A percentile compares a stretch with the other conserved stretches of the same genome.
phyloP scores from a whole-genome alignment of 2,329 filamentous ascomycete genomes.

The Penicillium sp. region DNA sequence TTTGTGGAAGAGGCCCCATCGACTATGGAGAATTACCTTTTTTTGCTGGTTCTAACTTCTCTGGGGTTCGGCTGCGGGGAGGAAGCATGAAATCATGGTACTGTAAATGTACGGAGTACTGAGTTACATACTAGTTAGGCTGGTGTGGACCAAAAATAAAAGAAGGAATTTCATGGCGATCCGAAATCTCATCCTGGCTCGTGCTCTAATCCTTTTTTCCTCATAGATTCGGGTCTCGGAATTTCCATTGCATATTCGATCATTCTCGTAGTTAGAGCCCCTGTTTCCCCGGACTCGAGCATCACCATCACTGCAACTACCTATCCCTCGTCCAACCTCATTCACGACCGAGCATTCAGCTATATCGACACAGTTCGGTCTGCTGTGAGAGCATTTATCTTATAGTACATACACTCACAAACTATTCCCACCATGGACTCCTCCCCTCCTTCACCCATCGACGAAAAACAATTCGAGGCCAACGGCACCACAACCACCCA shows the following conservation, averaged over 20 bases:
- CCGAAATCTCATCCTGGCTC: not conserved
- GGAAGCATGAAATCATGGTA: not conserved
- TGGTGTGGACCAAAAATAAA: not conserved
- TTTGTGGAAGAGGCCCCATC: not conserved
- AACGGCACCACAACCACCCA: constrained; percentile 1
- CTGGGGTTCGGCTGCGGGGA: constrained; percentile 12
- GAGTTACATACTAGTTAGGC: too few species aligned
- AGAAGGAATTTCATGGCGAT: not conserved
- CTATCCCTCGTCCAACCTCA: not conserved
- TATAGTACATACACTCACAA: too few species aligned
- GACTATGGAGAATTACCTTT: not conserved
- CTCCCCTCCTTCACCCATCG: constrained; percentile 21
- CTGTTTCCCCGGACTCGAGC: not conserved
- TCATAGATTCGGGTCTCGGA: not conserved
- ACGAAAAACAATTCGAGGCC: constrained; percentile 20
- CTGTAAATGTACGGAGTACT: too few species aligned
- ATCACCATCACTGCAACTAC: not conserved
- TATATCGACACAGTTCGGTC: too few species aligned
- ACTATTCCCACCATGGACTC: constrained; percentile 17
- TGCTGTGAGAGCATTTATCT: too few species aligned
- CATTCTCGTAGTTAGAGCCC: not conserved
- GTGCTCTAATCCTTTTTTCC: not conserved
- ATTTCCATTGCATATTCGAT: too few species aligned
- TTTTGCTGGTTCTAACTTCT: not conserved
- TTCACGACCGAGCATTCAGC: not conserved